Conservation (phyloP, 2,329 filamentous ascomycete genomes). For the Beauveria asiatica region DNA sequence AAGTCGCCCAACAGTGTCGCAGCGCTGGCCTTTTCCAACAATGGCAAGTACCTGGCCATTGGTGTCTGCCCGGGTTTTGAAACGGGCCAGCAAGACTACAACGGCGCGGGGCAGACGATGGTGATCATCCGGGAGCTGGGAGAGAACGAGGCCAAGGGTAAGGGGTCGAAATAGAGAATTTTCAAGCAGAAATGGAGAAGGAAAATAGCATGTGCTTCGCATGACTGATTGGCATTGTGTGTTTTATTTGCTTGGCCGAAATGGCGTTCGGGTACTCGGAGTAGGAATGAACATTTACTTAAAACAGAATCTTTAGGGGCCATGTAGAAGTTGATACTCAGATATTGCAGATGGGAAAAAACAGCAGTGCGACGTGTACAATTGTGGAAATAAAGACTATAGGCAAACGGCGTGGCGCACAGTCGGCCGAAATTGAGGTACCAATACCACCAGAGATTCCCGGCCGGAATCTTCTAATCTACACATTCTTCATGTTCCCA, state of each 20-base stretch:
- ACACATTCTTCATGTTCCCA: slow-evolving; percentile 14
- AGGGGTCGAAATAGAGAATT: slow-evolving; percentile 54
- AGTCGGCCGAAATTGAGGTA: neutral
- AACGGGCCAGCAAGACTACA: slow-evolving; percentile 72
- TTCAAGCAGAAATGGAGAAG: neutral
- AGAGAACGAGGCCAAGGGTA: slow-evolving; percentile 82
- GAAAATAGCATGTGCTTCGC: neutral
- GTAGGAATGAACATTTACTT: slow-evolving; percentile 3
- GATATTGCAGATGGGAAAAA: neutral
- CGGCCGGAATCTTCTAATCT: neutral
- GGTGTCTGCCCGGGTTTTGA: slow-evolving; percentile 83
- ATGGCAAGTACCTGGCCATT: slow-evolving; percentile 72
- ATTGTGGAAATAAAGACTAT: neutral
- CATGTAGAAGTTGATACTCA: slow-evolving; percentile 2
- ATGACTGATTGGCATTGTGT: neutral
- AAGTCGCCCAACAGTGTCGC: slow-evolving; percentile 73
- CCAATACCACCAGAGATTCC: neutral
- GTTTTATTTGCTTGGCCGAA: slow-evolving; percentile 9
- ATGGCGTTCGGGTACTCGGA: slow-evolving; percentile 12
- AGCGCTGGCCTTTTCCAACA: slow-evolving; percentile 64
- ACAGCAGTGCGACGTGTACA: neutral
- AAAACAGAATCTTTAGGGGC: neutral
- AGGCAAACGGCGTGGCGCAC: neutral
- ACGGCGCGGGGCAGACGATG: slow-evolving; percentile 62
- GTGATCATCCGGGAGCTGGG: slow-evolving; percentile 76